phyloP scores from a whole-genome alignment of 1,139 yeast species.

The Pichia sp. region DNA sequence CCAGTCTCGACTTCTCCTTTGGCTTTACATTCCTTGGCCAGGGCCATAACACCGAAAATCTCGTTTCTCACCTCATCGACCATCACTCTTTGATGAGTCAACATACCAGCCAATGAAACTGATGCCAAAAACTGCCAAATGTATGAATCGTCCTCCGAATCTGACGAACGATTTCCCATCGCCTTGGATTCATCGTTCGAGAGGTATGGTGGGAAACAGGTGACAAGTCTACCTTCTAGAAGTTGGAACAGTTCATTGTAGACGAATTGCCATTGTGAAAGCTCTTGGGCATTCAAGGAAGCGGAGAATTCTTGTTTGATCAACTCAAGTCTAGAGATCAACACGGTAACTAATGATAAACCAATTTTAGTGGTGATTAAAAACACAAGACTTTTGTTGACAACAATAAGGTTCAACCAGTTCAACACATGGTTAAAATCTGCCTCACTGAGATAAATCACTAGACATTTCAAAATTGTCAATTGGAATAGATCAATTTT shows the following conservation, averaged over 20 bases:
- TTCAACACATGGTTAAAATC: conserved; percentile 77
- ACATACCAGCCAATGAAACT: conserved; percentile 83
- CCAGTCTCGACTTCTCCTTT: conserved; percentile 49
- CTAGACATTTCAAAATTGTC: conserved; percentile 78
- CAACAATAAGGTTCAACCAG: conserved; percentile 65
- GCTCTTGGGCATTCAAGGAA: conserved; percentile 34
- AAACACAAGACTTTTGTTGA: conserved; percentile 60
- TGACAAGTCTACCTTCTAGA: conserved; percentile 68
- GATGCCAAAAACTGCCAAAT: conserved; percentile 98
- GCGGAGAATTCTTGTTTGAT: conserved; percentile 73
- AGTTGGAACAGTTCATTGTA: conserved; percentile 78
- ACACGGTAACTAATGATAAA: conserved; percentile 75
- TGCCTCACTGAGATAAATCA: conserved; percentile 78
- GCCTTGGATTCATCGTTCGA: conserved; percentile 23
- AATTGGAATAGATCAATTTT: conserved; percentile 75
- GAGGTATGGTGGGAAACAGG: conserved; percentile 76
- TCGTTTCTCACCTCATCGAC: conserved; percentile 94
- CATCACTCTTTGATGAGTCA: conserved; percentile 88
- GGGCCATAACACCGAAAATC: conserved; percentile 80
- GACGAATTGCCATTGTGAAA: conserved; percentile 65
- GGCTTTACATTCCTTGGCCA: conserved; percentile 60
- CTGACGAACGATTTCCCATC: conserved; percentile 15
- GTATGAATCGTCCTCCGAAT: conserved; percentile 64
- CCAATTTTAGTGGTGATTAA: conserved; percentile 82
- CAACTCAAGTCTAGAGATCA: conserved; percentile 87